Evolutionary conservation across 2,329 filamentous ascomycete species (phyloP).

Genomic region (Pseudopithomyces maydicus): DNA sequence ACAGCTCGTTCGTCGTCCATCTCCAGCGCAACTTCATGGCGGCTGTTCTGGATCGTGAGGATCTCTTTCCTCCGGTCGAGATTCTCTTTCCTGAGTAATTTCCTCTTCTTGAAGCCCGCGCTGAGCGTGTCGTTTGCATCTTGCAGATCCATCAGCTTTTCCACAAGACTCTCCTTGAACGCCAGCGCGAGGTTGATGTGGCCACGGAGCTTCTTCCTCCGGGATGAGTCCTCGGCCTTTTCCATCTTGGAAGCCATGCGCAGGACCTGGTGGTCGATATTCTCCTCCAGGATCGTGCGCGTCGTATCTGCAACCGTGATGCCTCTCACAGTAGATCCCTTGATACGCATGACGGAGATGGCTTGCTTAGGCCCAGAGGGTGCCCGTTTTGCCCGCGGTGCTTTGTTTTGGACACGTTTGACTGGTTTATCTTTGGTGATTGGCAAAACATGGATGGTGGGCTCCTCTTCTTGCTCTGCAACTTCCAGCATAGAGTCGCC

Average conservation of each 20-base stretch:
- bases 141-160: constrained; percentile 57
- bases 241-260: constrained; percentile 47
- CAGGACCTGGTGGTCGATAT: constrained; percentile 52
- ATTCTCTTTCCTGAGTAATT: constrained; percentile 52
- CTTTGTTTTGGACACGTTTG: constrained; percentile 25
- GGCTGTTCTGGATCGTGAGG: constrained; percentile 53
- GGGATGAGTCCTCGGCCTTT: constrained; percentile 46
- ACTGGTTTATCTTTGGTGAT: constrained; percentile 11
- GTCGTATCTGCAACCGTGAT: constrained; percentile 60
- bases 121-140: constrained; percentile 58
- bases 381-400: constrained; percentile 35
- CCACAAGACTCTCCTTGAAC: constrained; percentile 55
- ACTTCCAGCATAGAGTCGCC: constrained; percentile 23
- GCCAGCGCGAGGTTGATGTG: constrained; percentile 55
- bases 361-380: constrained; percentile 33
- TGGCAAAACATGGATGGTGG: constrained; percentile 13
- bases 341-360: constrained; percentile 45
- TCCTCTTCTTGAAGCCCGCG: constrained; percentile 51
- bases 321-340: constrained; percentile 38
- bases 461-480: constrained; percentile 20
- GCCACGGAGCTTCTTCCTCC: constrained; percentile 47
- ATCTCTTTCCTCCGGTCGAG: constrained; percentile 53
- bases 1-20: constrained; percentile 54
- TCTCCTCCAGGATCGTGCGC: constrained; percentile 56
- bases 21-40: constrained; percentile 55